Conservation (phyloP, 2,329 filamentous ascomycete species). For the Leptoxyphium fumago region DNA sequence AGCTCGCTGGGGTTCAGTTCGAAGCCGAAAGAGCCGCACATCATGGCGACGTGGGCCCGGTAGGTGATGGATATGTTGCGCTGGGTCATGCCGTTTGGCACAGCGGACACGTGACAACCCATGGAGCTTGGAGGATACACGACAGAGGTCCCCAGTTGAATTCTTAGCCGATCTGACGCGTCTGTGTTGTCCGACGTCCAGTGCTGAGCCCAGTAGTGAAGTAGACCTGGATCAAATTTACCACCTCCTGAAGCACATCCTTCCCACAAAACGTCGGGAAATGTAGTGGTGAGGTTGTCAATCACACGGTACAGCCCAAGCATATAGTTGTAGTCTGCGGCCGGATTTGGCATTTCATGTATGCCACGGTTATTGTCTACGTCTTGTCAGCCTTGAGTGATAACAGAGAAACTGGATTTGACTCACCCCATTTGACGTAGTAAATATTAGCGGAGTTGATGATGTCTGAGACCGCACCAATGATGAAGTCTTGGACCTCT, state of each 20-base stretch:
- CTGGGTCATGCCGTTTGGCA: slow-evolving; percentile 43
- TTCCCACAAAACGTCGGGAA: slow-evolving; percentile 50
- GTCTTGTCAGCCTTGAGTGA: no score
- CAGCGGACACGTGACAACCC: slow-evolving; percentile 49
- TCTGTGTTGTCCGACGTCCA: slow-evolving; percentile 56
- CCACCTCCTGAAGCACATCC: slow-evolving; percentile 52
- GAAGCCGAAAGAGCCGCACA: slow-evolving; percentile 53
- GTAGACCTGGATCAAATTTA: slow-evolving; percentile 47
- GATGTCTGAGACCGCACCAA: slow-evolving; percentile 39
- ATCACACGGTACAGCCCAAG: slow-evolving; percentile 50
- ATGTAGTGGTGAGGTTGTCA: slow-evolving; percentile 42
- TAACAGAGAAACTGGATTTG: neutral
- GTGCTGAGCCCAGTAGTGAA: slow-evolving; percentile 50
- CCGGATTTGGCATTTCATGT: slow-evolving; percentile 42
- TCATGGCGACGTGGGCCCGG: slow-evolving; percentile 51
- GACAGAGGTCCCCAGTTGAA: slow-evolving; percentile 49
- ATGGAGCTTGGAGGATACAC: slow-evolving; percentile 49
- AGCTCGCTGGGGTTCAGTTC: slow-evolving; percentile 45
- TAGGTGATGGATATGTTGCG: slow-evolving; percentile 44
- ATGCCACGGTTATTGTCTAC: slow-evolving; percentile 49
- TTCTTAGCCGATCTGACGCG: slow-evolving; percentile 43
- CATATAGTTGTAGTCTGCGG: slow-evolving; percentile 44
- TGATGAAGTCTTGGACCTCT: slow-evolving; percentile 50
- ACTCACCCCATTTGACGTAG: slow-evolving; percentile 46
- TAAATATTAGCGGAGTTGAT: slow-evolving; percentile 39